These are phyloP conservation scores for Asclepias syriaca DNA, from an alignment of 257 asterid species.

Conservation along the genomic window DNA sequence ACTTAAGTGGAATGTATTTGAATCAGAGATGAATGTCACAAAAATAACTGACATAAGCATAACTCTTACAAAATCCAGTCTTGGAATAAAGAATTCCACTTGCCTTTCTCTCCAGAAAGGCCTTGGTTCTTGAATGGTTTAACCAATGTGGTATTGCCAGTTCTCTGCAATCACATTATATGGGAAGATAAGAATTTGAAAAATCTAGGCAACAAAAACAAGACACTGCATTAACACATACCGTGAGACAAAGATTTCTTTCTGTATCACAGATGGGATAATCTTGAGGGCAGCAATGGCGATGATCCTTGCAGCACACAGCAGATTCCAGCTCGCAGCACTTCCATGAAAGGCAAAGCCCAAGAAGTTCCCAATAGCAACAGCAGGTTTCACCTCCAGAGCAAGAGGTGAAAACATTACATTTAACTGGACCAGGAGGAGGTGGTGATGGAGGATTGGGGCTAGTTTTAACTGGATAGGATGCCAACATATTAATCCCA, in stretches of 20 bases:
- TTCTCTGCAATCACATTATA: slow-evolving; percentile 39
- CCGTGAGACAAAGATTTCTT: slow-evolving; percentile 66
- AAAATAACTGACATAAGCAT: not conserved
- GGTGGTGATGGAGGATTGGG: slow-evolving; percentile 88
- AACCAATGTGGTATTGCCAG: slow-evolving; percentile 49
- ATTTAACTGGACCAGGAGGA: slow-evolving; percentile 57
- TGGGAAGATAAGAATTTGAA: not conserved
- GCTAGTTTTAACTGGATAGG: slow-evolving; percentile 82
- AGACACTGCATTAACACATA: slow-evolving; percentile 13
- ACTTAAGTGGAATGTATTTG: not conserved
- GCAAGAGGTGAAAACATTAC: slow-evolving; percentile 63
- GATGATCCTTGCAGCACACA: slow-evolving; percentile 64
- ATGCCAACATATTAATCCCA: slow-evolving; percentile 77
- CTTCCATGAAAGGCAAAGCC: slow-evolving; percentile 73
- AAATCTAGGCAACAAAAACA: not conserved
- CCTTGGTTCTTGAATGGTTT: slow-evolving; percentile 33
- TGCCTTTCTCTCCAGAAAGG: slow-evolving; percentile 25
- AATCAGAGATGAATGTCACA: not conserved
- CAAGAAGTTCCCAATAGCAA: slow-evolving; percentile 52
- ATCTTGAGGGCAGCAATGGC: slow-evolving; percentile 71
- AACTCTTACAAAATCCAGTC: slow-evolving; percentile 3
- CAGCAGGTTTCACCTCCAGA: slow-evolving; percentile 80
- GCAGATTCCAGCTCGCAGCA: slow-evolving; percentile 75
- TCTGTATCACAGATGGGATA: slow-evolving; percentile 69
- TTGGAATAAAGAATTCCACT: slow-evolving; percentile 12